These are phyloP conservation scores for Stephania japonica DNA, from an alignment of 164 flowering plant genomes.

Conservation along the genomic window DNA sequence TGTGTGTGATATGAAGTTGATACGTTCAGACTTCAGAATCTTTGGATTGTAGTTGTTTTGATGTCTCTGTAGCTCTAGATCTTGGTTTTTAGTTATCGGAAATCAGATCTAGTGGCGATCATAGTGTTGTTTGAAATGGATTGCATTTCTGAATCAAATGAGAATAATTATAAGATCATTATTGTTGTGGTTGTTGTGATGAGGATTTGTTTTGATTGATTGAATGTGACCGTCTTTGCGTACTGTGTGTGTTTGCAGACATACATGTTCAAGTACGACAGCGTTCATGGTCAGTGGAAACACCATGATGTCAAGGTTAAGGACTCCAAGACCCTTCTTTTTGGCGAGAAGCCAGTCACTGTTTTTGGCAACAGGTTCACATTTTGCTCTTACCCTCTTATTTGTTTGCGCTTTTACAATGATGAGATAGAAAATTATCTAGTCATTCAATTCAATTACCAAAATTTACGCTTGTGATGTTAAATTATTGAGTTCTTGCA, in stretches of 20 bases:
- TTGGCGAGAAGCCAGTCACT: constrained; percentile 69
- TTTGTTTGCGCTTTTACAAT: too few species aligned
- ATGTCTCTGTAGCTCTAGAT: background rate
- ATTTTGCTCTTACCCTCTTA: too few species aligned
- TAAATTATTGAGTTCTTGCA: background rate
- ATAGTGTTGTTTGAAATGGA: background rate
- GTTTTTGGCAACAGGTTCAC: constrained; percentile 62
- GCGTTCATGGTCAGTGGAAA: constrained; percentile 81
- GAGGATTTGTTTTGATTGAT: background rate
- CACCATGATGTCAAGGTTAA: constrained; percentile 59
- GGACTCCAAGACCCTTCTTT: constrained; percentile 82
- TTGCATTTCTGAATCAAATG: too few species aligned
- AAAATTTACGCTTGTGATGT: background rate
- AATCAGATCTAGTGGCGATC: background rate
- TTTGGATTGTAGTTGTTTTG: background rate
- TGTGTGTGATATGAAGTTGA: too few species aligned
- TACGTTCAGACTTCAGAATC: too few species aligned
- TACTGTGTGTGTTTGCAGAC: constrained; percentile 29
- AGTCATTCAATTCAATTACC: background rate
- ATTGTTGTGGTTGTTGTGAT: background rate
- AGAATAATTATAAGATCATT: too few species aligned
- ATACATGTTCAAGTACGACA: constrained; percentile 90
- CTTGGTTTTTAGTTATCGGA: background rate
- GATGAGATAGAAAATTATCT: background rate
- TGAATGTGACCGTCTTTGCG: background rate